Conservation (phyloP, 495 filamentous ascomycete species). For the Penicillium canescens region DNA sequence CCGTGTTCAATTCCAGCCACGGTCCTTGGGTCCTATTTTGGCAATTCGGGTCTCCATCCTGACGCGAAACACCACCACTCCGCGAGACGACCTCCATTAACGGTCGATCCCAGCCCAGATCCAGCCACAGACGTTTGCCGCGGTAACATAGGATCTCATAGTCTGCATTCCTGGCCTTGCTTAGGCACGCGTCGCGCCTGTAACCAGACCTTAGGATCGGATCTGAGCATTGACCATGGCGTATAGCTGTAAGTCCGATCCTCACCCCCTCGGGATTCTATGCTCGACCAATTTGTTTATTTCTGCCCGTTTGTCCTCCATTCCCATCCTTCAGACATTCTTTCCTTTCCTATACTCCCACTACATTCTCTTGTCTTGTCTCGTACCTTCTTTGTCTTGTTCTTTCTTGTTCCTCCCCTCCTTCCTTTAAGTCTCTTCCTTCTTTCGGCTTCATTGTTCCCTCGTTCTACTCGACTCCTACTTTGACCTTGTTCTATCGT, state of each 20-base stretch:
- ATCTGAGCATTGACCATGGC: constrained; percentile 38
- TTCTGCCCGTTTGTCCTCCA: constrained; percentile 33
- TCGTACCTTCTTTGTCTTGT: constrained; percentile 11
- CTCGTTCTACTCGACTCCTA: constrained; percentile 2
- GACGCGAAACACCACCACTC: constrained; percentile 21
- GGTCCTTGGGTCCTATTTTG: constrained; percentile 2
- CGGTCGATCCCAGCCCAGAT: constrained; percentile 20
- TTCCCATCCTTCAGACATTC: constrained; percentile 26
- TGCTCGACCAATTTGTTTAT: constrained; percentile 45
- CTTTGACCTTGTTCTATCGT: neutral
- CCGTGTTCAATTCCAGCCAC: constrained; percentile 7
- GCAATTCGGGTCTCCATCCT: neutral
- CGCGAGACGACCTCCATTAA: neutral
- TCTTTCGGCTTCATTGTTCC: neutral
- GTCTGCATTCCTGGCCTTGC: constrained; percentile 50
- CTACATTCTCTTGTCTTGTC: constrained; percentile 19
- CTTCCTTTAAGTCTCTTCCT: constrained; percentile 1
- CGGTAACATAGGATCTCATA: constrained; percentile 42
- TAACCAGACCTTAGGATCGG: constrained; percentile 19
- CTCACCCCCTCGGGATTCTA: constrained; percentile 31
- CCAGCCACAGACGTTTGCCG: constrained; percentile 19
- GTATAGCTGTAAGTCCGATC: constrained; percentile 43
- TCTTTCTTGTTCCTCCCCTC: constrained; percentile 2
- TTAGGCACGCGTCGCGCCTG: constrained; percentile 46
- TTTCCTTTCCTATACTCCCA: constrained; percentile 18